These are phyloP conservation scores for Scheffersomyces parashehatae DNA, from an alignment of 1,139 yeast species.

Conservation along the genomic window DNA sequence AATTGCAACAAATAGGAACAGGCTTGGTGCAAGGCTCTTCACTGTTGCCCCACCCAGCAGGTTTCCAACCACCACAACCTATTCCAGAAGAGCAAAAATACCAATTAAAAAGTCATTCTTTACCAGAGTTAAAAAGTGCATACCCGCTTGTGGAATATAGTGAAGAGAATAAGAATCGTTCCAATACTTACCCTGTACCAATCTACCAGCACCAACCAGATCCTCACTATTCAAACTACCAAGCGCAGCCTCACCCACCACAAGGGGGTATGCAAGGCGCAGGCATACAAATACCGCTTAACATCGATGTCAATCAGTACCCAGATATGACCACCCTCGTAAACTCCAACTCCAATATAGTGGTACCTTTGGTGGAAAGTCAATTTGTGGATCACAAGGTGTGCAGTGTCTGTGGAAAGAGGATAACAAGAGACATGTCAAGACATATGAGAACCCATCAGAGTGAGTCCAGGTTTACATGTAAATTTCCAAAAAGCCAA, in stretches of 20 bases:
- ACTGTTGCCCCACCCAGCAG: not conserved
- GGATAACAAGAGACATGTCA: constrained; percentile 61
- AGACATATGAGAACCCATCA: constrained; percentile 69
- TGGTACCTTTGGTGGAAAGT: constrained; percentile 38
- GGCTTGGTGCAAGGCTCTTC: not conserved
- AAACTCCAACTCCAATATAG: constrained; percentile 35
- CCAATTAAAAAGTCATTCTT: not conserved
- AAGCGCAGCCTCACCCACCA: not conserved
- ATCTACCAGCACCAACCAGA: not conserved
- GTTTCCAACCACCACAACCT: not conserved
- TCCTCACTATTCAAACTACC: not conserved
- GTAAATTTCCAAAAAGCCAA: constrained; percentile 55
- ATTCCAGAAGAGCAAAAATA: constrained; percentile 1
- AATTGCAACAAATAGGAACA: not conserved
- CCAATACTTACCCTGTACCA: not conserved
- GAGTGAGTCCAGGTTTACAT: constrained; percentile 54
- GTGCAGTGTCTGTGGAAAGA: constrained; percentile 59
- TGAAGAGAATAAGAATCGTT: not conserved
- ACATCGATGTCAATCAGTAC: constrained; percentile 24
- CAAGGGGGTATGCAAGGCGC: not conserved
- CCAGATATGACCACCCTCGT: constrained; percentile 46
- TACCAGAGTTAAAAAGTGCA: not conserved
- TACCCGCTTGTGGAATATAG: not conserved
- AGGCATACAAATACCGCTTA: constrained; percentile 13
- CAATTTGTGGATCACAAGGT: constrained; percentile 23